Evolutionary conservation across 441 rosid genomes (phyloP).

Genomic region (Bocquillonia castaneifolia): DNA sequence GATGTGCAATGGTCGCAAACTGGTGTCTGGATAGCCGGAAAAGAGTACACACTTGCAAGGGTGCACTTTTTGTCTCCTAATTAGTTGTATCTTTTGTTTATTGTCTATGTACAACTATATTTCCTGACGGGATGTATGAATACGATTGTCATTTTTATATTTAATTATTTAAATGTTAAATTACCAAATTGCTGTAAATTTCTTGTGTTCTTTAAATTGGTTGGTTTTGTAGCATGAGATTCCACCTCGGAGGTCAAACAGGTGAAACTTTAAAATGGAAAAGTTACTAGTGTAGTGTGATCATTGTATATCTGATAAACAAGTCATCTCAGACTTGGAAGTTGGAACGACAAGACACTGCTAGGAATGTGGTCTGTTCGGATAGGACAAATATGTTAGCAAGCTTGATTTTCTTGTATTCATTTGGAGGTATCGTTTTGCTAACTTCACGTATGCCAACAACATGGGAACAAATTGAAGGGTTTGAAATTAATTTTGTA

Average conservation of each 20-base stretch:
- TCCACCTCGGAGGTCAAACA: not conserved
- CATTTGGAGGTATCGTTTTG: too few relatives aligned
- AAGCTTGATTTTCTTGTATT: too few relatives aligned
- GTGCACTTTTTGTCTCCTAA: constrained; percentile 78
- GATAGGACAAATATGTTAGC: too few relatives aligned
- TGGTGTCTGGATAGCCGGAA: constrained; percentile 94
- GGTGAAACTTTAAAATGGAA: not conserved
- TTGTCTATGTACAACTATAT: not conserved
- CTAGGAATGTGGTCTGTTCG: too few relatives aligned
- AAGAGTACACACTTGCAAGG: constrained; percentile 81
- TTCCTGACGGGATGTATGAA: not conserved
- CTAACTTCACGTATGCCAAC: too few relatives aligned
- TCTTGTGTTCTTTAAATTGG: not conserved
- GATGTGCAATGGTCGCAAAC: constrained; percentile 98
- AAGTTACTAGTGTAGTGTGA: too few relatives aligned
- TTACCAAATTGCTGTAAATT: not conserved
- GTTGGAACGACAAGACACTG: too few relatives aligned
- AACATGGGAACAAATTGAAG: too few relatives aligned
- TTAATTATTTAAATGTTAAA: not conserved
- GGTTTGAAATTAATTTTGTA: too few relatives aligned
- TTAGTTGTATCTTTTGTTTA: constrained; percentile 24
- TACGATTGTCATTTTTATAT: not conserved
- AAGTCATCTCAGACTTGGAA: too few relatives aligned
- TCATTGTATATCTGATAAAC: not conserved
- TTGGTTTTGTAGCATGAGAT: not conserved